phyloP scores from a whole-genome alignment of 2,329 filamentous ascomycete species.

The Trichoderma hamatum region DNA sequence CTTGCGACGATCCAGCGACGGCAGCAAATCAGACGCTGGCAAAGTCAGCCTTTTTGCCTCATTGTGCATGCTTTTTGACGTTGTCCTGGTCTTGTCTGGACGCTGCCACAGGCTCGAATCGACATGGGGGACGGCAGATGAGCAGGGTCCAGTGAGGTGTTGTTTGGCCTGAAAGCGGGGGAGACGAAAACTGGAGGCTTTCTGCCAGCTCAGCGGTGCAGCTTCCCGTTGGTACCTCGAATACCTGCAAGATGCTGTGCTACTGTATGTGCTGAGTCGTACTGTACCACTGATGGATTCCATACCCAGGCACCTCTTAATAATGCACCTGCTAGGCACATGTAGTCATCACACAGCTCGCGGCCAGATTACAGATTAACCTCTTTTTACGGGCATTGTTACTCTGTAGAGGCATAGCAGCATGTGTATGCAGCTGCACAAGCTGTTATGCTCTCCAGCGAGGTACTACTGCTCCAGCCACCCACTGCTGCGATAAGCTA shows the following conservation, averaged over 20 bases:
- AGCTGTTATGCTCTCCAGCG: neutral
- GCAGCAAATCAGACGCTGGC: conserved; percentile 11
- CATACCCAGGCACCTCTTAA: neutral
- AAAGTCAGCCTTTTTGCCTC: neutral
- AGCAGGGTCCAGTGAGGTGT: neutral
- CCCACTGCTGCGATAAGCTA: neutral
- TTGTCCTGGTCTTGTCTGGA: neutral
- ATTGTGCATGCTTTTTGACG: conserved; percentile 10
- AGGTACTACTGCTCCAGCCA: neutral
- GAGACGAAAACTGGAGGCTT: neutral
- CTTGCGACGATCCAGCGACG: neutral
- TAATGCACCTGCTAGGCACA: neutral
- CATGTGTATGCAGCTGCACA: neutral
- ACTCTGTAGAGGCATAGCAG: neutral
- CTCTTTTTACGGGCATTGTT: neutral
- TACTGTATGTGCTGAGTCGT: neutral
- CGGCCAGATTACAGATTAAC: neutral
- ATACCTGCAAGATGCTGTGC: neutral
- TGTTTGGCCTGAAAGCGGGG: conserved; percentile 17
- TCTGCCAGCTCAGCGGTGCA: conserved; percentile 19
- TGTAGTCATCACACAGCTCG: neutral
- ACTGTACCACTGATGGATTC: neutral
- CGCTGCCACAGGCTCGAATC: neutral
- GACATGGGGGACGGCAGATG: conserved; percentile 3
- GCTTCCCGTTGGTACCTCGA: neutral